Evolutionary conservation across 768 basidiomycete genomes (phyloP).

Genomic region (Auriscalpium microsporum): DNA sequence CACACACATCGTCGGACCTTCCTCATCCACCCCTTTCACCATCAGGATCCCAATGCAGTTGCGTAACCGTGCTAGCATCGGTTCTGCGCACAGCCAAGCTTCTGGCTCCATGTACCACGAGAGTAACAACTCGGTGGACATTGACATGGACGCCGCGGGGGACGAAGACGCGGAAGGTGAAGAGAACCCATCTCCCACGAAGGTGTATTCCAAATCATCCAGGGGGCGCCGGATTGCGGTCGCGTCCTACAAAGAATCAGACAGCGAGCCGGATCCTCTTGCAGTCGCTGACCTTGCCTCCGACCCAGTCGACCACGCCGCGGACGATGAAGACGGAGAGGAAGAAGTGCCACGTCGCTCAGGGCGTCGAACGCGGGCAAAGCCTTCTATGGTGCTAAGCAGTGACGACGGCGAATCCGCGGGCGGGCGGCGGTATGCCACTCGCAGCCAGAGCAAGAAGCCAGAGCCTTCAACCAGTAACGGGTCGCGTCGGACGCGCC

Average conservation of each 20-base stretch:
- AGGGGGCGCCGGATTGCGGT: constrained; percentile 21
- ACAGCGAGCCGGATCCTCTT: constrained; percentile 13
- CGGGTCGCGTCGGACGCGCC: constrained; percentile 20
- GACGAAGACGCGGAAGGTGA: constrained; percentile 17
- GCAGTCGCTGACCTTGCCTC: constrained; percentile 3
- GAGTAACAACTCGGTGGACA: constrained; percentile 24
- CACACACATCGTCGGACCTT: not conserved
- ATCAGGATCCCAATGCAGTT: constrained; percentile 16
- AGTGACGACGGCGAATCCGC: constrained; percentile 34
- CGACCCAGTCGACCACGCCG: constrained; percentile 1
- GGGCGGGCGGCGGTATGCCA: constrained; percentile 26
- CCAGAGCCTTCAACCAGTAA: constrained; percentile 15
- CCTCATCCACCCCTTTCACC: not conserved
- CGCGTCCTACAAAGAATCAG: constrained; percentile 24
- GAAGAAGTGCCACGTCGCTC: constrained; percentile 18
- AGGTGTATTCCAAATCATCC: constrained; percentile 13
- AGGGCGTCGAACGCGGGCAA: constrained; percentile 2
- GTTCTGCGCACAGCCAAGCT: constrained; percentile 15
- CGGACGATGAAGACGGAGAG: constrained; percentile 19
- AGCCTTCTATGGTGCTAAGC: constrained; percentile 30
- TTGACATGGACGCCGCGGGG: constrained; percentile 19
- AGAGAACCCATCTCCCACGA: constrained; percentile 2
- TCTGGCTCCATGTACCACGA: constrained; percentile 29
- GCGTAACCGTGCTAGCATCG: constrained; percentile 11
- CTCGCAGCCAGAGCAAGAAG: constrained; percentile 33